Evolutionary conservation across 2,329 filamentous ascomycete genomes (phyloP), one percentile per base, ranked within the genome.

Genomic region (Verticillium longisporum): DNA sequence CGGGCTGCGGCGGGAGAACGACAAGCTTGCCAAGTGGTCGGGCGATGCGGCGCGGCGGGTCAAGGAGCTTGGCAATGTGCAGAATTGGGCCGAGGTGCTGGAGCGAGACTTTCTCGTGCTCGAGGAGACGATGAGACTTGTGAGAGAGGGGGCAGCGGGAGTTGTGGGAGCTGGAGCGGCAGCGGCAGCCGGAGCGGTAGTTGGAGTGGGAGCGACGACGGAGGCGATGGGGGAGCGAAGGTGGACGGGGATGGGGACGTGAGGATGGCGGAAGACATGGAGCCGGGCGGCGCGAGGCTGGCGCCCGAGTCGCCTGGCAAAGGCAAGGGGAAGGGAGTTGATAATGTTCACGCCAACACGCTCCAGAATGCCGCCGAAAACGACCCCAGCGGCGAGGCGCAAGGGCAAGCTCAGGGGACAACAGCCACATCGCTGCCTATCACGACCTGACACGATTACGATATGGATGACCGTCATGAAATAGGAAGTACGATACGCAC

Each of bases 1-100:
- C 1, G 81, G 73, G 2, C 74, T 92, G 71, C 77, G 82, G 57
- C 81, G 81, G 66, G 88, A 92, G 71, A 87, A 83, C 58, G 85
- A 87, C 63, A 83, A 84, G 73, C 81, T 91, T 69, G 82, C 84
- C 66, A 82, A 82, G 66, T 78, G 91, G 67, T 86, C 86, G 5
- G 83, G 83, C 66, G 81, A 80, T 61, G 87, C 87, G 38, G 83
- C 84, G 55, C 81, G 82, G 65, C 82, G 81, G 69, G 77, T 94
- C 62, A 93, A 92, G 76, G 90, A 92, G 79, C 78, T 92, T 63
- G 90, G 90, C 31, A 88, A 92, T 71, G 84, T 94, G 70, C 90
- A 94, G 79, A 93, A 93, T 73, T 95, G 90, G 90, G 89, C 90
- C 26, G 91, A 95, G 81, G 85, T 92, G 75, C 79, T 94, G 69